Conservation (phyloP, 108 stramenopile species). For the Thalassiosira profunda region DNA sequence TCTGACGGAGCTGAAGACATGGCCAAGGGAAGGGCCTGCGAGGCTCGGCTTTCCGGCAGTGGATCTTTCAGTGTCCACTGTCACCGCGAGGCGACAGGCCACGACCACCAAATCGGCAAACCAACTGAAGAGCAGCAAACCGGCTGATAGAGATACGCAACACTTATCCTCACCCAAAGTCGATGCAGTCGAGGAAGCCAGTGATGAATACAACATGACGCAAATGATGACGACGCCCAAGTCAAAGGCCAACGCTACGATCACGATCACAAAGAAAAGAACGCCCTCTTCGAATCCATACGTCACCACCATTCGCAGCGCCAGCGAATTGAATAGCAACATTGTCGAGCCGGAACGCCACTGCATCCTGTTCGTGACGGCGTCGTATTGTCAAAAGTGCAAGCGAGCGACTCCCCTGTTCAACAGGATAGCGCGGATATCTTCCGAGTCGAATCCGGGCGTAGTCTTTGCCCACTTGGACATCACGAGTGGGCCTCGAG, state of each 20-base stretch:
- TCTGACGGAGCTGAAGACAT: constrained; percentile 68
- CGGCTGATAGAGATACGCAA: too few relatives aligned
- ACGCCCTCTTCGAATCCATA: constrained; percentile 36
- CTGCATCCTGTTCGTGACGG: constrained; percentile 68
- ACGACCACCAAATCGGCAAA: too few relatives aligned
- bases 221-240: background rate
- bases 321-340: constrained; percentile 45
- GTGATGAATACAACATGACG: too few relatives aligned
- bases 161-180: too few relatives aligned
- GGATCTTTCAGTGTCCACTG: too few relatives aligned
- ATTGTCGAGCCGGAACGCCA: constrained; percentile 43
- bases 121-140: too few relatives aligned
- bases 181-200: too few relatives aligned
- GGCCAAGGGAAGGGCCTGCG: constrained; percentile 64
- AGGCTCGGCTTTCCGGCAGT: constrained; percentile 74
- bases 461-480: constrained; percentile 66
- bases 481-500: constrained; percentile 40
- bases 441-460: constrained; percentile 16
- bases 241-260: background rate
- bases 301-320: constrained; percentile 44
- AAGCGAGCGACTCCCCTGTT: constrained; percentile 52
- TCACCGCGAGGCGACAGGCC: too few relatives aligned
- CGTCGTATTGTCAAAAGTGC: constrained; percentile 76
- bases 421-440: constrained; percentile 56
- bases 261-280: constrained; percentile 6